A percentile compares a stretch with the other conserved stretches of the same genome.
phyloP scores from a whole-genome alignment of 495 filamentous ascomycete species.

The Penicillium coffeae region DNA sequence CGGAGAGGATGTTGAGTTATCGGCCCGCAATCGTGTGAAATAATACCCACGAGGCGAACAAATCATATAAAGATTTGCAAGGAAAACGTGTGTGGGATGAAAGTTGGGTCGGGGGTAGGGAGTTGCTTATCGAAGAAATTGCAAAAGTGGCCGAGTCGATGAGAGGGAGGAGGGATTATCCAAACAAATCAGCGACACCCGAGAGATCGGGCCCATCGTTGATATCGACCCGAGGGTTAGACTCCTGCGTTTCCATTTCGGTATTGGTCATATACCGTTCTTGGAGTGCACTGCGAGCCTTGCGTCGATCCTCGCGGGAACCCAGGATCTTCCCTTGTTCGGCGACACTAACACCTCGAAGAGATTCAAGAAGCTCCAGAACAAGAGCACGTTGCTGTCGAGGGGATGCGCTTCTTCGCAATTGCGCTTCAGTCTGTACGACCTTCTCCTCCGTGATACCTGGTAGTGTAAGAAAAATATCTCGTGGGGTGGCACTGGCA shows the following conservation, averaged over 20 bases:
- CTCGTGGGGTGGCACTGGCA: constrained; percentile 51
- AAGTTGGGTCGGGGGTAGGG: too few relatives aligned
- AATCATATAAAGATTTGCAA: too few relatives aligned
- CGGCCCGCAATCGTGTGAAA: too few relatives aligned
- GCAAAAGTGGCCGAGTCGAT: neutral
- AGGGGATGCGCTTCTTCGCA: constrained; percentile 57
- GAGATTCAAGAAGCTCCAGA: constrained; percentile 77
- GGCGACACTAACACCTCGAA: constrained; percentile 85
- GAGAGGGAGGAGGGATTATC: constrained; percentile 20
- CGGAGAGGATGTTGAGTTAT: too few relatives aligned
- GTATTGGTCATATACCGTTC: constrained; percentile 51
- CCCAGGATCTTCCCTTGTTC: constrained; percentile 80
- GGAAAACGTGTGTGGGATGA: too few relatives aligned
- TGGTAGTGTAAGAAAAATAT: constrained; percentile 55
- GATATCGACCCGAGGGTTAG: constrained; percentile 44
- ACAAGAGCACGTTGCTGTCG: constrained; percentile 78
- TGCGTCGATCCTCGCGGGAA: constrained; percentile 48
- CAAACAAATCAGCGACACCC: constrained; percentile 68
- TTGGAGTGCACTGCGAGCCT: constrained; percentile 48
- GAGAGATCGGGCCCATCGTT: constrained; percentile 60
- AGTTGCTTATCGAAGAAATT: too few relatives aligned
- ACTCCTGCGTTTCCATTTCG: constrained; percentile 44
- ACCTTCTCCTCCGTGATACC: constrained; percentile 49
- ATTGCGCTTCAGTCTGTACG: constrained; percentile 47
- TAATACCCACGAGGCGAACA: too few relatives aligned